Evolutionary conservation across 768 basidiomycete genomes (phyloP).

Genomic region (Termitomyces sp.): DNA sequence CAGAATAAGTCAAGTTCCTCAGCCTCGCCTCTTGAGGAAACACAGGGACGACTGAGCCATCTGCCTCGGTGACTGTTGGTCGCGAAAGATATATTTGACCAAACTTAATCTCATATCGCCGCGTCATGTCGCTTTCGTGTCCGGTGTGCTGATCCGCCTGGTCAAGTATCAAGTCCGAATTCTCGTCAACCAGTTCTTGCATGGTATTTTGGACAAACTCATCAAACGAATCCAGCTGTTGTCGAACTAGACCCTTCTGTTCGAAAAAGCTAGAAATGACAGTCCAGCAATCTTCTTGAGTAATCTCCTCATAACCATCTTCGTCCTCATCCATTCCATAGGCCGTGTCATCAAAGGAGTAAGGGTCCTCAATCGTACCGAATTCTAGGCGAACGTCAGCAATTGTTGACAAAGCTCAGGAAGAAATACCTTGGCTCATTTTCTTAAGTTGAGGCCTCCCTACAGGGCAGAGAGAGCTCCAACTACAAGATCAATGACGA

Average conservation of each 20-base stretch:
- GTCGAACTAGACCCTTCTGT: conserved; percentile 94
- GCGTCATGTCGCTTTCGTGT: conserved; percentile 69
- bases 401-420: conserved; percentile 17
- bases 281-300: conserved; percentile 92
- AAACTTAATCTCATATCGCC: conserved; percentile 96
- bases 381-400: conserved; percentile 40
- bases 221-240: conserved; percentile 97
- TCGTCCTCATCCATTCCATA: conserved; percentile 54
- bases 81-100: conserved; percentile 96
- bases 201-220: conserved; percentile 99
- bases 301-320: conserved; percentile 66
- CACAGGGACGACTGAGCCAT: conserved; percentile 88
- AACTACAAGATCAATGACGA: neutral
- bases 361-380: conserved; percentile 43
- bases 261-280: conserved; percentile 97
- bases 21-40: conserved; percentile 97
- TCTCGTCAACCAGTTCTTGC: conserved; percentile 98
- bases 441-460: neutral
- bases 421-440: conserved; percentile 50
- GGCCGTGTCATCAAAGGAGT: conserved; percentile 55
- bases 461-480: neutral
- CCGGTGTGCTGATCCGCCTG: conserved; percentile 96
- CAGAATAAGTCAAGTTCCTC: conserved; percentile 93
- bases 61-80: conserved; percentile 91
- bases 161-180: conserved; percentile 90